phyloP scores from a whole-genome alignment of 169 alveolate species.

The Theileria annulata region DNA sequence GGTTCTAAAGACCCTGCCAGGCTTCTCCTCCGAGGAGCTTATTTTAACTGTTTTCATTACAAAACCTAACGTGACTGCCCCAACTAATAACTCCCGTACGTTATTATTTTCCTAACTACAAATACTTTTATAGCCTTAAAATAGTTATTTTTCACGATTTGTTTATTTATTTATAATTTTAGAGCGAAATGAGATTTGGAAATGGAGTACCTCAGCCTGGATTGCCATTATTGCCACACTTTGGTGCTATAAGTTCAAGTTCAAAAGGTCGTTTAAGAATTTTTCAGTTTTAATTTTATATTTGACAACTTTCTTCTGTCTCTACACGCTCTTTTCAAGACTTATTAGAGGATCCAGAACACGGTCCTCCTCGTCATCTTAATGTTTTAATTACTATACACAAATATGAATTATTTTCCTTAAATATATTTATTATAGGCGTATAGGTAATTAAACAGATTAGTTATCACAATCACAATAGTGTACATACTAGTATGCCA shows the following conservation, averaged over 20 bases:
- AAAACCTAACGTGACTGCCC: constrained; percentile 29
- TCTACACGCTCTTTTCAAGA: constrained; percentile 42
- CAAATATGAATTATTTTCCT: too few species aligned
- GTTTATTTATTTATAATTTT: neutral
- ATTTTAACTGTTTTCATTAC: constrained; percentile 57
- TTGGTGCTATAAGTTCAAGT: constrained; percentile 65
- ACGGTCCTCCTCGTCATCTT: neutral
- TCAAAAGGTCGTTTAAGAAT: constrained; percentile 37
- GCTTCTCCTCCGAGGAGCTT: constrained; percentile 43
- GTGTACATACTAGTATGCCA: too few species aligned
- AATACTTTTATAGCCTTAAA: too few species aligned
- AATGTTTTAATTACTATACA: too few species aligned
- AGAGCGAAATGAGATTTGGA: constrained; percentile 36
- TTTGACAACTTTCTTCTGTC: constrained; percentile 32
- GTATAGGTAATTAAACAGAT: too few species aligned
- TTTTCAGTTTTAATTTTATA: constrained; percentile 52
- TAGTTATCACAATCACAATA: too few species aligned
- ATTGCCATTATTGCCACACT: constrained; percentile 42
- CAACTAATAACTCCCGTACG: constrained; percentile 3
- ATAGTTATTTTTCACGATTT: too few species aligned
- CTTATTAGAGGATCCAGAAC: neutral
- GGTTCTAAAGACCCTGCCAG: constrained; percentile 49
- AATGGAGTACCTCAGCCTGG: constrained; percentile 61
- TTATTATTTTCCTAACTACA: too few species aligned
- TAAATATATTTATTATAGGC: too few species aligned